Base-by-base conservation (phyloP, 495 filamentous ascomycete genomes). In the Aspergillus incahuasiensis region DNA sequence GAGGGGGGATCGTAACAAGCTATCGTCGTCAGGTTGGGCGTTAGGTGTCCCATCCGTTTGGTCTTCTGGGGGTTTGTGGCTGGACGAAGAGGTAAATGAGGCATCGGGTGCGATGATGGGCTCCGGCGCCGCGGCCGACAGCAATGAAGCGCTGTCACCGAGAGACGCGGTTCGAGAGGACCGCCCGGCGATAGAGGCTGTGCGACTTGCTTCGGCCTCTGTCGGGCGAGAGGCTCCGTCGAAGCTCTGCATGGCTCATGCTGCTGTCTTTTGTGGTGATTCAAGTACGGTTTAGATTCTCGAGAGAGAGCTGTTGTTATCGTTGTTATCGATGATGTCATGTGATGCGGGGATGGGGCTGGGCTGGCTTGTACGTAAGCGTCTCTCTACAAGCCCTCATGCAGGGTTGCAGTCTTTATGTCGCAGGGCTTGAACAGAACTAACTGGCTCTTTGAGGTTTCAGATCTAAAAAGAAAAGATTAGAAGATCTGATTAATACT, bases 241-340 rank as follows among this genome's bases (percentile, higher is more conserved):
- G 39, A 73, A 69, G 59, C 71, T 74, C 60, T 74, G 67, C 73
- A 75, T 73, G 45, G 25, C n/a, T 32, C 25, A 44, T 21, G 45
- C 22, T 47, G 25, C 9, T 6, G 32, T 11, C 32, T 35, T 16
- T n/a, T 18, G 13, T 40, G 38, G 2, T 18, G 5, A 3, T n/a
- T 40, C 8, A 11, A 40, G 38, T 40, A 2, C 38, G 38, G 32
- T 35, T 5, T 35, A 5, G 32, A 35, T 3, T 4, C 25, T 28
- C 25, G 25, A 28, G 25, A 28, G 25, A 8, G 3, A 28, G 8
- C 4, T 4, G 32, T 35, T 11, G 32, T 35, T 35, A 35, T 35
- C 32, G 4, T 35, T 9, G 32, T 35, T 15, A 35, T 40, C 38
- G 15, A n/a, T 40, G 38, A 40, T 40, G 38, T 40, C 38, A 40